phyloP scores from a whole-genome alignment of 2,329 filamentous ascomycete genomes.

The Fusarium annulatum region DNA sequence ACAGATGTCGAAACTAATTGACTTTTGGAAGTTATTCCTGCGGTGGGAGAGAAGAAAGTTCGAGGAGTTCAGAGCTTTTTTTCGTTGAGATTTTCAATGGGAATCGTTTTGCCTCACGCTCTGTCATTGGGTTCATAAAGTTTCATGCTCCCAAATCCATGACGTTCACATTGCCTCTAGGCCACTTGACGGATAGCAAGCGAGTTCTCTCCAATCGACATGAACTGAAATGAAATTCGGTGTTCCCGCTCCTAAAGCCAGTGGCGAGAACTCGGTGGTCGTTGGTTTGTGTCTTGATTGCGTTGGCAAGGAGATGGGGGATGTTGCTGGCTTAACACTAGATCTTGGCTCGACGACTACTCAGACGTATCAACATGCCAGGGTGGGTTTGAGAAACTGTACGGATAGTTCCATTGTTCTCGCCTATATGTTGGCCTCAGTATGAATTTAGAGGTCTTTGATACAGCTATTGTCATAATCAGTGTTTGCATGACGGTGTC shows the following conservation, averaged over 20 bases:
- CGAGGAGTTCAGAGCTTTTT: too few relatives aligned
- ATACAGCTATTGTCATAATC: neutral
- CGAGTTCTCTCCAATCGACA: conserved; percentile 2
- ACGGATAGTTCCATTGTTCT: neutral
- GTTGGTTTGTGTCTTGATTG: neutral
- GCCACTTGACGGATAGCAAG: neutral
- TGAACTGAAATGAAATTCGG: neutral
- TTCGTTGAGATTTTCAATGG: neutral
- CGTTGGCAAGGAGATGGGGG: neutral
- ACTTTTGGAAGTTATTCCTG: neutral
- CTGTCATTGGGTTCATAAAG: conserved; percentile 5
- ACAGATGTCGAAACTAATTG: neutral
- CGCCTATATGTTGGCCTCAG: too few relatives aligned
- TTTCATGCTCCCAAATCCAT: conserved; percentile 4
- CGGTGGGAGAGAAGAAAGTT: neutral
- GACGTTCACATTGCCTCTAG: conserved; percentile 22
- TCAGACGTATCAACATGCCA: neutral
- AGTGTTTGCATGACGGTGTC: neutral
- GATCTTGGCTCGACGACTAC: neutral
- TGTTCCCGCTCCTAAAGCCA: neutral
- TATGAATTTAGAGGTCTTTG: neutral
- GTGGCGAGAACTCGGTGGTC: neutral
- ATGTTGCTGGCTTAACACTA: neutral
- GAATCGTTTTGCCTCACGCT: conserved; percentile 4
- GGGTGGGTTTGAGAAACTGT: neutral